These are phyloP conservation scores for Cutaneotrichosporon curvatum DNA, from an alignment of 1,284 basidiomycete species.

Conservation along the genomic window DNA sequence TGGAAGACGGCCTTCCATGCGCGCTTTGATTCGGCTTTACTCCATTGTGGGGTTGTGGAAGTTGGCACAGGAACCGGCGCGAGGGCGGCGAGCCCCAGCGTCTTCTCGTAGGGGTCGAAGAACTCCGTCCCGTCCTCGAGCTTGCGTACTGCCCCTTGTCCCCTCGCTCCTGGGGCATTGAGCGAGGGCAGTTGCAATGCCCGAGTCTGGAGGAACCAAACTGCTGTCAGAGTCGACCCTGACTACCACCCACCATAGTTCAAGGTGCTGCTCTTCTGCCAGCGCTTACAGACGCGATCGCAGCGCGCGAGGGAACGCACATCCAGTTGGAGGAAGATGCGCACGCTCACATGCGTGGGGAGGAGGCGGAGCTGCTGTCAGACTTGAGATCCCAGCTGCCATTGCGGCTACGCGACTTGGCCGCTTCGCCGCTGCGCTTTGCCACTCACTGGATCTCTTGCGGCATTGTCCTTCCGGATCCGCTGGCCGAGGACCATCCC, in stretches of 20 bases:
- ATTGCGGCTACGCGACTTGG: neutral
- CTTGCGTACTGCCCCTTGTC: slow-evolving; percentile 29
- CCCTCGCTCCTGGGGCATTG: slow-evolving; percentile 16
- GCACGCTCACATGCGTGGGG: slow-evolving; percentile 70
- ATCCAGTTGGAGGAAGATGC: slow-evolving; percentile 62
- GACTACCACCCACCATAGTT: slow-evolving; percentile 64
- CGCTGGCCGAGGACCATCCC: slow-evolving; percentile 23
- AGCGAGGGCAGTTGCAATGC: slow-evolving; percentile 47
- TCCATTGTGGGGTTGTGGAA: slow-evolving; percentile 41
- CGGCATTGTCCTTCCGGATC: slow-evolving; percentile 18
- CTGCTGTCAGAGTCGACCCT: slow-evolving; percentile 45
- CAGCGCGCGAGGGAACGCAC: slow-evolving; percentile 65
- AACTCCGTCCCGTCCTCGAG: slow-evolving; percentile 40
- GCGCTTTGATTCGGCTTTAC: slow-evolving; percentile 45
- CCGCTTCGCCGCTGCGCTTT: neutral
- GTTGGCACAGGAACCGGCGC: slow-evolving; percentile 51
- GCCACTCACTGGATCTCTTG: slow-evolving; percentile 38
- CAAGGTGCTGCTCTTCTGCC: slow-evolving; percentile 75
- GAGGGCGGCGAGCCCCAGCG: slow-evolving; percentile 46
- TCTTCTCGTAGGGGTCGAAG: slow-evolving; percentile 46
- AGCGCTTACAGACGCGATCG: slow-evolving; percentile 71
- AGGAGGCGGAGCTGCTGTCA: slow-evolving; percentile 54
- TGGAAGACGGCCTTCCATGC: slow-evolving; percentile 39
- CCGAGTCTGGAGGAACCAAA: slow-evolving; percentile 73
- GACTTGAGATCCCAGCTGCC: neutral